Evolutionary conservation across 1,284 basidiomycete species (phyloP).

Genomic region (Malassezia cuniculi): DNA sequence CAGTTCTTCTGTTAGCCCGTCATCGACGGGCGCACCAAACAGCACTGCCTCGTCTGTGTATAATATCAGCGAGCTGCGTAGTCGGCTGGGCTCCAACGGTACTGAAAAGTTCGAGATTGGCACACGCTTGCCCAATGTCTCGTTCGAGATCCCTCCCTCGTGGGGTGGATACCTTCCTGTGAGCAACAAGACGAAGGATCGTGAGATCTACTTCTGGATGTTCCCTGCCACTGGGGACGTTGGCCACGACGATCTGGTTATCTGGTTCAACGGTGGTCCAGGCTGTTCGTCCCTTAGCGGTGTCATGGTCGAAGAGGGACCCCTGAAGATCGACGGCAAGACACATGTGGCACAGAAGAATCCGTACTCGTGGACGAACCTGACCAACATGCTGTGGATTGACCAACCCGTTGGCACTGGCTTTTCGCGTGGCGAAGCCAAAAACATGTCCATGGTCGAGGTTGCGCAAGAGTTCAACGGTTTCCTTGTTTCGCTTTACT

Average conservation of each 20-base stretch:
- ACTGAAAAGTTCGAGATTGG: constrained; percentile 1
- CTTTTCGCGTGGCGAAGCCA: constrained; percentile 60
- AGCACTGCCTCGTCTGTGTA: too few species aligned
- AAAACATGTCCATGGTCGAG: constrained; percentile 48
- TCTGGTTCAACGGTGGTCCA: constrained; percentile 52
- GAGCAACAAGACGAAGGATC: constrained; percentile 16
- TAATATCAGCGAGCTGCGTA: too few species aligned
- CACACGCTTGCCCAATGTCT: constrained; percentile 21
- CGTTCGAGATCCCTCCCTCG: constrained; percentile 22
- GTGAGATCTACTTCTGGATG: constrained; percentile 70
- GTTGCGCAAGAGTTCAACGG: constrained; percentile 43
- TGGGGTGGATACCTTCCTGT: constrained; percentile 32
- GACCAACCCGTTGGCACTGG: constrained; percentile 75
- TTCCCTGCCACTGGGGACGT: constrained; percentile 63
- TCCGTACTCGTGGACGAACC: constrained; percentile 65
- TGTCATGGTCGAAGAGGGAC: constrained; percentile 67
- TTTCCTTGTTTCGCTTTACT: constrained; percentile 29
- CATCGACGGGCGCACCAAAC: too few species aligned
- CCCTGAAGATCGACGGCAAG: constrained; percentile 56
- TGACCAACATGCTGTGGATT: constrained; percentile 60
- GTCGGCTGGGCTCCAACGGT: too few species aligned
- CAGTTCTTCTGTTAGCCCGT: too few species aligned
- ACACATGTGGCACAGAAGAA: constrained; percentile 57
- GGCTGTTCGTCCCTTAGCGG: constrained; percentile 66
- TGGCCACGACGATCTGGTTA: constrained; percentile 60